Evolutionary conservation across 371 early-diverging fungal species (phyloP).

Genomic region (Saksenaea oblongispora): DNA sequence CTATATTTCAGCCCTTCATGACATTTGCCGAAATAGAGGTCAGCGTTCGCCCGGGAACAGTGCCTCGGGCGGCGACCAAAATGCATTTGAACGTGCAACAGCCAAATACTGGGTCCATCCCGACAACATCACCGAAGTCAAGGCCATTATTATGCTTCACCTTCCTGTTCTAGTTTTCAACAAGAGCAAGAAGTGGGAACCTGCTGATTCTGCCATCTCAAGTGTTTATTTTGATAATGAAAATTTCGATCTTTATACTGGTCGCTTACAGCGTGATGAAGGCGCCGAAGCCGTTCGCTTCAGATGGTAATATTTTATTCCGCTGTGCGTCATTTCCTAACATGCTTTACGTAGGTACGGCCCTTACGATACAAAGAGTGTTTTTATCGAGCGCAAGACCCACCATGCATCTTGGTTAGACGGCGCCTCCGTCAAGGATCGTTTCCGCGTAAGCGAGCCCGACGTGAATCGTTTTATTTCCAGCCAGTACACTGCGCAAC

Average conservation of each 20-base stretch:
- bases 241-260: constrained; percentile 80
- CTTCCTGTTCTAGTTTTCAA: constrained; percentile 82
- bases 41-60: constrained; percentile 36
- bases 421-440: constrained; percentile 73
- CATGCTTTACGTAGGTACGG: constrained; percentile 40
- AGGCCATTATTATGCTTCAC: constrained; percentile 81
- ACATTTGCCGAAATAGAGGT: constrained; percentile 84
- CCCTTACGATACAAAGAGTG: constrained; percentile 60
- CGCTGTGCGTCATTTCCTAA: background rate
- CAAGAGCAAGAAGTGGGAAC: constrained; percentile 26
- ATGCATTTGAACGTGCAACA: constrained; percentile 84
- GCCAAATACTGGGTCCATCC: constrained; percentile 97
- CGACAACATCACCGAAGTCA: constrained; percentile 91
- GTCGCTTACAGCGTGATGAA: constrained; percentile 83
- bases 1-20: constrained; percentile 83
- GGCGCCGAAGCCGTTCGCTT: constrained; percentile 86
- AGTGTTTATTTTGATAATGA: constrained; percentile 93
- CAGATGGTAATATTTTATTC: constrained; percentile 78
- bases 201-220: constrained; percentile 64
- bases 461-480: constrained; percentile 44
- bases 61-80: constrained; percentile 67
- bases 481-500: constrained; percentile 86
- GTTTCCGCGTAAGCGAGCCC: constrained; percentile 46
- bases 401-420: constrained; percentile 93
- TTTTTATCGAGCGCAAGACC: constrained; percentile 91